These are phyloP conservation scores for Phaeosphaeria sp. DNA, from an alignment of 2,329 filamentous ascomycete genomes.

Conservation along the genomic window DNA sequence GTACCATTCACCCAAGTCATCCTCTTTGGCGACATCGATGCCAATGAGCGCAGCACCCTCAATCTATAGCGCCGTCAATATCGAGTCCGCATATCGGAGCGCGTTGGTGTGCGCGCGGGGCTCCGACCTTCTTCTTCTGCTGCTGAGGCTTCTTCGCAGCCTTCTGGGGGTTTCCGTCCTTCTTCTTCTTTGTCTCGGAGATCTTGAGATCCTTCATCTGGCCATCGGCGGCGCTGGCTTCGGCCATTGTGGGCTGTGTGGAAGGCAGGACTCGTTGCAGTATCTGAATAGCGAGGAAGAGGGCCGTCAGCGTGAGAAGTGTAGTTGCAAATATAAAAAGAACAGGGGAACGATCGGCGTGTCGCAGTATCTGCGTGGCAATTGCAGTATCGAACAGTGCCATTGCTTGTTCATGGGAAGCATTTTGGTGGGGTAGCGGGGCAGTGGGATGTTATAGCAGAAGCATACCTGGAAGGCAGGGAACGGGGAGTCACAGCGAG, in stretches of 20 bases:
- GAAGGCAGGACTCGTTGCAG: not conserved
- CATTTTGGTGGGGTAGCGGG: constrained; percentile 44
- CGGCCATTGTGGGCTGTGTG: constrained; percentile 35
- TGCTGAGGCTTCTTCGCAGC: constrained; percentile 52
- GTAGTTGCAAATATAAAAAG: not conserved
- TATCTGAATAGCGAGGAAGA: constrained; percentile 3
- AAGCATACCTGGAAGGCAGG: constrained; percentile 23
- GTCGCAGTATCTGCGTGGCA: not conserved
- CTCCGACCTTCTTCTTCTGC: constrained; percentile 56
- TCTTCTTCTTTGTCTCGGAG: constrained; percentile 49
- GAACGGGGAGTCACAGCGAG: constrained; percentile 23
- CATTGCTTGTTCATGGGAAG: not conserved
- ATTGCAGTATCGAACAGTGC: not conserved
- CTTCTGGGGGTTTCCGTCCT: constrained; percentile 41
- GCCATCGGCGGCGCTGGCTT: constrained; percentile 43
- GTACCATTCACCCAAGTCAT: constrained; percentile 95
- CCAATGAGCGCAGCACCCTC: constrained; percentile 76
- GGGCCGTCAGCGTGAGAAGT: constrained; percentile 12
- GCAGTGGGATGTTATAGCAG: constrained; percentile 20
- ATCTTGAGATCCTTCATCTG: constrained; percentile 56
- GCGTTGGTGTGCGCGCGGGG: not conserved
- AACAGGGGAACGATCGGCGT: not conserved
- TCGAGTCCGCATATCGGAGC: not conserved
- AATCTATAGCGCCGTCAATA: constrained; percentile 48
- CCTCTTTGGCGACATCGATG: constrained; percentile 83